These are phyloP conservation scores for Suillus clintonianus DNA, from an alignment of 768 basidiomycete genomes.

Conservation along the genomic window DNA sequence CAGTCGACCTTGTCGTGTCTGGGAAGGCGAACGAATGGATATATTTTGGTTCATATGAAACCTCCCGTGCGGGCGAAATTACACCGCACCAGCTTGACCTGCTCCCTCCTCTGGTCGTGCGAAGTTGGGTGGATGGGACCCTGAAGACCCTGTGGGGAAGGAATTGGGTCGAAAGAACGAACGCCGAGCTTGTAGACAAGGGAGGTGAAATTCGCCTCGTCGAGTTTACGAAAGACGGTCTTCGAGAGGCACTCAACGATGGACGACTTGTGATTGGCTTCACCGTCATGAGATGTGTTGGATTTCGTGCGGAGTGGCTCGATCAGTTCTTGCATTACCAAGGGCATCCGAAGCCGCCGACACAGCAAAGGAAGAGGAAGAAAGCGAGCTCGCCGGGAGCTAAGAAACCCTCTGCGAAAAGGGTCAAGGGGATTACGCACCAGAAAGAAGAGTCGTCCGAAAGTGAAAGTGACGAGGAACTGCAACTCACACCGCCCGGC, in stretches of 20 bases:
- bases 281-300: slow-evolving; percentile 19
- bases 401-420: not conserved
- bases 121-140: slow-evolving; percentile 13
- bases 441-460: not conserved
- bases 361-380: slow-evolving; percentile 1
- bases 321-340: slow-evolving; percentile 14
- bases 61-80: slow-evolving; percentile 15
- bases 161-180: slow-evolving; percentile 1
- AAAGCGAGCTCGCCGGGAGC: not conserved
- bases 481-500: not conserved
- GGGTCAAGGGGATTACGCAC: not conserved
- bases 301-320: slow-evolving; percentile 20
- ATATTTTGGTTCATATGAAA: slow-evolving; percentile 12
- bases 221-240: not conserved
- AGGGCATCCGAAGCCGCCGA: slow-evolving; percentile 12
- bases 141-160: slow-evolving; percentile 3
- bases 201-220: slow-evolving; percentile 6
- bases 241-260: slow-evolving; percentile 14
- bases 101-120: slow-evolving; percentile 7
- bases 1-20: slow-evolving; percentile 18
- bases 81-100: slow-evolving; percentile 11
- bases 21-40: slow-evolving; percentile 9
- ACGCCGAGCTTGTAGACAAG: slow-evolving; percentile 1
- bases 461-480: not conserved
- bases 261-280: slow-evolving; percentile 19